Conservation (phyloP, 1,284 basidiomycete genomes). For the Tilletia caries region DNA sequence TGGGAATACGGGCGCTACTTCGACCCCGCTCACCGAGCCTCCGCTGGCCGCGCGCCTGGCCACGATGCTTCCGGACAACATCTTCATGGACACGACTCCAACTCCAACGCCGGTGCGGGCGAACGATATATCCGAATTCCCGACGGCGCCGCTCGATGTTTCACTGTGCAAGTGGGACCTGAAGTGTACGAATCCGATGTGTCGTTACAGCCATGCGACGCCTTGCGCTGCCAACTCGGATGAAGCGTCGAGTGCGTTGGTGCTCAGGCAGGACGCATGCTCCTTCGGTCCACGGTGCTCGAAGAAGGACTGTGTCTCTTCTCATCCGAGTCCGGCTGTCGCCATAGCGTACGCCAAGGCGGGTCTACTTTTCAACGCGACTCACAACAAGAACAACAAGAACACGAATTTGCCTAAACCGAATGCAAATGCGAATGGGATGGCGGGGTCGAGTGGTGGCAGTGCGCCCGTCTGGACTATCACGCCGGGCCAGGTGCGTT, state of each 20-base stretch:
- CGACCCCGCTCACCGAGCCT: background rate
- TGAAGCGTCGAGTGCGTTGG: slow-evolving; percentile 37
- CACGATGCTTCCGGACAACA: slow-evolving; percentile 45
- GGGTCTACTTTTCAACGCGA: slow-evolving; percentile 1
- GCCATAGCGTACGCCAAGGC: slow-evolving; percentile 21
- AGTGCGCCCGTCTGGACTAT: background rate
- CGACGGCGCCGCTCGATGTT: slow-evolving; percentile 29
- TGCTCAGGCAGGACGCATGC: slow-evolving; percentile 43
- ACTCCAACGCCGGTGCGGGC: background rate
- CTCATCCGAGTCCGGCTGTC: slow-evolving; percentile 47
- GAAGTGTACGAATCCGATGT: slow-evolving; percentile 48
- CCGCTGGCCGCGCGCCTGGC: slow-evolving; percentile 45
- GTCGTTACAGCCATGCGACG: slow-evolving; percentile 45
- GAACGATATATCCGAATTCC: slow-evolving; percentile 29
- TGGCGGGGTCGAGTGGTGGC: background rate
- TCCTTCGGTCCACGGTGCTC: slow-evolving; percentile 33
- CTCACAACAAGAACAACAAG: background rate
- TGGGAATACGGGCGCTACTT: background rate
- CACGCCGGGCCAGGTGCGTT: slow-evolving; percentile 12
- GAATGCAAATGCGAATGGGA: background rate
- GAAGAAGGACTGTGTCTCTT: slow-evolving; percentile 42
- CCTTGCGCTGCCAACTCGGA: slow-evolving; percentile 34
- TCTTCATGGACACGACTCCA: background rate
- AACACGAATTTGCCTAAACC: background rate
- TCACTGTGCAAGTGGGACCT: slow-evolving; percentile 43